Conservation (phyloP, 257 asterid genomes). For the Fraxinus pennsylvanica region DNA sequence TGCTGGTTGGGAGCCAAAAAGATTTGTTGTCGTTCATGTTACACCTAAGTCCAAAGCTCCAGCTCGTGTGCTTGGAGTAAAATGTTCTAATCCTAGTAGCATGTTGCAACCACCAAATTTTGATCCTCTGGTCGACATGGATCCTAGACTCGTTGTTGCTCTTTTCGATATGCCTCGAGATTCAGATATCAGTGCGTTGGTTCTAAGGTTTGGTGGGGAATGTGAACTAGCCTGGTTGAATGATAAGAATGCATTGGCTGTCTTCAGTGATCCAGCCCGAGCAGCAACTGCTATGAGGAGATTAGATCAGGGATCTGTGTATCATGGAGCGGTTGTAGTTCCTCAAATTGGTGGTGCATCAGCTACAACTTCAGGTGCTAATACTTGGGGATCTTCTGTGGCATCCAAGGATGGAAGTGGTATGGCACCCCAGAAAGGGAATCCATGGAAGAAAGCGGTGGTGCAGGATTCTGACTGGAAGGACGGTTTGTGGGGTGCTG, state of each 20-base stretch:
- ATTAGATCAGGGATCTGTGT: conserved; percentile 92
- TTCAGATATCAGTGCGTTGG: conserved; percentile 90
- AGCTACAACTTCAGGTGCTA: conserved; percentile 33
- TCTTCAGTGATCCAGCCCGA: conserved; percentile 86
- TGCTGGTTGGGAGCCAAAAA: conserved; percentile 99
- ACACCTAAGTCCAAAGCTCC: conserved; percentile 88
- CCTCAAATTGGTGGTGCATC: conserved; percentile 50
- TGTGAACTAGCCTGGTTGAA: conserved; percentile 96
- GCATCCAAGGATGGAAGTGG: conserved; percentile 46
- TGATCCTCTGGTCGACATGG: conserved; percentile 88
- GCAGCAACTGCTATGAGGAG: conserved; percentile 98
- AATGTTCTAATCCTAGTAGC: conserved; percentile 47
- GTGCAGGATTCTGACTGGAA: conserved; percentile 54
- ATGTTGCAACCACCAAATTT: conserved; percentile 65
- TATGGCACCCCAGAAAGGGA: conserved; percentile 44
- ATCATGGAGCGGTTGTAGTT: conserved; percentile 71
- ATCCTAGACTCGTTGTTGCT: conserved; percentile 92
- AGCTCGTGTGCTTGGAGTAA: conserved; percentile 72
- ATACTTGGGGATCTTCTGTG: conserved; percentile 61
- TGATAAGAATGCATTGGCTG: conserved; percentile 93
- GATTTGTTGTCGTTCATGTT: conserved; percentile 73
- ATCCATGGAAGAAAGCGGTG: conserved; percentile 80
- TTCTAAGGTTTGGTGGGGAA: conserved; percentile 94
- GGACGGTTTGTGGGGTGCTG: conserved; percentile 70
- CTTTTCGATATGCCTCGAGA: conserved; percentile 90